Percentiles rank a stretch among this genome's conserved stretches.
Evolutionary conservation across 1,284 basidiomycete genomes (phyloP).

Genomic region (Malassezia caprae): DNA sequence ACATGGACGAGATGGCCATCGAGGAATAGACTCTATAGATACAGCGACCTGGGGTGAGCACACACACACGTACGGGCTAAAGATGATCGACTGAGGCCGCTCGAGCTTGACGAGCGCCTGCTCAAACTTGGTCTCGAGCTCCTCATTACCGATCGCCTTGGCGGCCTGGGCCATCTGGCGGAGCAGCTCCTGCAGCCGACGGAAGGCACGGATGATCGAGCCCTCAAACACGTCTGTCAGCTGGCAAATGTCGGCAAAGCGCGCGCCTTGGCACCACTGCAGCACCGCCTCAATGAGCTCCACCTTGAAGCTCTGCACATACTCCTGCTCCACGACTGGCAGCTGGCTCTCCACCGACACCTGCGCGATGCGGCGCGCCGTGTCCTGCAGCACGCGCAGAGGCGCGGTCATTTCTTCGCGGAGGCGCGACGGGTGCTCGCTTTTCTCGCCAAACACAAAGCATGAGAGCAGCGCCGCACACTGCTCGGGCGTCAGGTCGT

Average conservation of each 20-base stretch:
- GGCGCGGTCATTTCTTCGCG: conserved; percentile 87
- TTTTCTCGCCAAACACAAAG: conserved; percentile 96
- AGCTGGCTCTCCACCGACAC: conserved; percentile 89
- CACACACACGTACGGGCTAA: conserved; percentile 26
- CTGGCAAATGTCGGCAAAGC: conserved; percentile 93
- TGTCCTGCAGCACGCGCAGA: conserved; percentile 85
- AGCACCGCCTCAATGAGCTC: conserved; percentile 95
- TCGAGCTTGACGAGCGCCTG: conserved; percentile 35
- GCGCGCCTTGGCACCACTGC: conserved; percentile 95
- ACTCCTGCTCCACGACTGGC: conserved; percentile 79
- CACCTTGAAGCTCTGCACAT: conserved; percentile 90
- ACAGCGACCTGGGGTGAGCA: conserved; percentile 10
- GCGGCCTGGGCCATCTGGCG: conserved; percentile 90
- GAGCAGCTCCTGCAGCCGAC: conserved; percentile 82
- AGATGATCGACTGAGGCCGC: conserved; percentile 44
- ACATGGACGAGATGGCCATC: conserved; percentile 59
- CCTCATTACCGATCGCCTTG: conserved; percentile 87
- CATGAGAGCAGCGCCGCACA: conserved; percentile 85
- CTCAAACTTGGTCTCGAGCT: conserved; percentile 57
- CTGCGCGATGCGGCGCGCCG: conserved; percentile 84
- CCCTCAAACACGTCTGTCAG: conserved; percentile 95
- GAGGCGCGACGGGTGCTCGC: conserved; percentile 72
- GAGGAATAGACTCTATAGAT: conserved; percentile 15
- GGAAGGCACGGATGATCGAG: conserved; percentile 67
- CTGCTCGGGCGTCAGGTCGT: conserved; percentile 76